These are phyloP conservation scores for Blepharisma stoltei DNA, from an alignment of 73 alveolate genomes.

Conservation along the genomic window DNA sequence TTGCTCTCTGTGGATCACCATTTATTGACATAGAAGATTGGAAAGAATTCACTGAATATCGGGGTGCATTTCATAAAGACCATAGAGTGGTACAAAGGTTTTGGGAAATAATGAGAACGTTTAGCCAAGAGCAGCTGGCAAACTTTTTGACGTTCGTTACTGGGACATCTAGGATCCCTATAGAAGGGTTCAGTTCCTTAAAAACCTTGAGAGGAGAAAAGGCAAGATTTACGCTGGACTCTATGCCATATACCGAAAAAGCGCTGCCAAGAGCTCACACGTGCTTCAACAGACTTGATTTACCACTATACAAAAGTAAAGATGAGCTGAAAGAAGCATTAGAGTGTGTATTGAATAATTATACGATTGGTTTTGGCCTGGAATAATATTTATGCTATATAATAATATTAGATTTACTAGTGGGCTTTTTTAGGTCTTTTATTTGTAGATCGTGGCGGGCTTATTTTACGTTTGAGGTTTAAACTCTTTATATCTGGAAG, in stretches of 20 bases:
- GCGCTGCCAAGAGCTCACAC: slow-evolving; percentile 94
- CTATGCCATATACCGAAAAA: slow-evolving; percentile 53
- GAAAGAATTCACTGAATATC: slow-evolving; percentile 76
- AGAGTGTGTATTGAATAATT: neutral
- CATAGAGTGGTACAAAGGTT: slow-evolving; percentile 68
- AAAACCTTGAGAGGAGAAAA: slow-evolving; percentile 85
- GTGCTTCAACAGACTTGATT: slow-evolving; percentile 91
- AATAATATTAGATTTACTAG: no score
- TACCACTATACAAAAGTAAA: slow-evolving; percentile 66
- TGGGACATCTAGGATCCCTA: slow-evolving; percentile 92
- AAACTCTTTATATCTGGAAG: neutral
- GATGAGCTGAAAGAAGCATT: slow-evolving; percentile 12
- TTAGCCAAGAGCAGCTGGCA: slow-evolving; percentile 71
- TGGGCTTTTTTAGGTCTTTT: no score
- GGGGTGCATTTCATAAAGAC: slow-evolving; percentile 61
- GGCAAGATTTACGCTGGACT: slow-evolving; percentile 71
- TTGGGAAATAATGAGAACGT: slow-evolving; percentile 74
- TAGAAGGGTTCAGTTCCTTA: slow-evolving; percentile 81
- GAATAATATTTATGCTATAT: neutral
- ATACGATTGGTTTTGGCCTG: slow-evolving; percentile 10
- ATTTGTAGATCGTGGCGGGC: no score
- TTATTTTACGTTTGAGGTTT: neutral
- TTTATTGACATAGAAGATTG: slow-evolving; percentile 87
- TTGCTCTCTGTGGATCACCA: slow-evolving; percentile 84
- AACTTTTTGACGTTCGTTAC: slow-evolving; percentile 88